Percentiles rank a stretch among this genome's conserved stretches.
Conservation (phyloP, 139 green algal genomes). For the Coelastrella sp. region DNA sequence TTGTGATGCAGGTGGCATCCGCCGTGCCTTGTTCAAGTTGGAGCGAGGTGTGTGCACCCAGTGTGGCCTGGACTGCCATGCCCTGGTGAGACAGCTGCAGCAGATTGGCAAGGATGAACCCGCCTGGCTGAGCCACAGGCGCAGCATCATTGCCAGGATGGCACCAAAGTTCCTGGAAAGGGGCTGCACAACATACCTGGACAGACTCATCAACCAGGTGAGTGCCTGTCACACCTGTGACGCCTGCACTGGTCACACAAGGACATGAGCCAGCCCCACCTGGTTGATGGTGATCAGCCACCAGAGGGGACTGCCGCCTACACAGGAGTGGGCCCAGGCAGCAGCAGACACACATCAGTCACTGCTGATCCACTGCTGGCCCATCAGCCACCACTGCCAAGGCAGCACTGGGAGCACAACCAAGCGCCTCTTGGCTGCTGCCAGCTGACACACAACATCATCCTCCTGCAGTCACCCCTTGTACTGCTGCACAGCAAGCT, state of each 20-base stretch:
- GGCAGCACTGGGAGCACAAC: too few species aligned
- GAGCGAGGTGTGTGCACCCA: conserved; percentile 79
- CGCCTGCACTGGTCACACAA: too few species aligned
- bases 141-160: neutral
- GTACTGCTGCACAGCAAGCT: too few species aligned
- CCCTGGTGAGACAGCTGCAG: conserved; percentile 79
- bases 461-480: too few species aligned
- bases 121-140: conserved; percentile 45
- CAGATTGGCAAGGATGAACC: conserved; percentile 58
- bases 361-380: neutral
- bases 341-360: too few species aligned
- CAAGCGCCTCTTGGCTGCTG: too few species aligned
- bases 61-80: conserved; percentile 80
- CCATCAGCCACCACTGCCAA: too few species aligned
- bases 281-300: neutral
- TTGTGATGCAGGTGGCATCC: conserved; percentile 54
- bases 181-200: conserved; percentile 54
- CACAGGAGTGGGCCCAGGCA: too few species aligned
- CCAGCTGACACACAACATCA: too few species aligned
- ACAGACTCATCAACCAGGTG: conserved; percentile 57
- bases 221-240: neutral
- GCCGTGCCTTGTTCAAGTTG: conserved; percentile 74
- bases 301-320: too few species aligned
- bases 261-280: neutral
- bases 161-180: conserved; percentile 45